Percentiles rank a stretch among this genome's conserved stretches.
Conservation (phyloP, 2,329 filamentous ascomycete genomes). For the Alternaria sp. region DNA sequence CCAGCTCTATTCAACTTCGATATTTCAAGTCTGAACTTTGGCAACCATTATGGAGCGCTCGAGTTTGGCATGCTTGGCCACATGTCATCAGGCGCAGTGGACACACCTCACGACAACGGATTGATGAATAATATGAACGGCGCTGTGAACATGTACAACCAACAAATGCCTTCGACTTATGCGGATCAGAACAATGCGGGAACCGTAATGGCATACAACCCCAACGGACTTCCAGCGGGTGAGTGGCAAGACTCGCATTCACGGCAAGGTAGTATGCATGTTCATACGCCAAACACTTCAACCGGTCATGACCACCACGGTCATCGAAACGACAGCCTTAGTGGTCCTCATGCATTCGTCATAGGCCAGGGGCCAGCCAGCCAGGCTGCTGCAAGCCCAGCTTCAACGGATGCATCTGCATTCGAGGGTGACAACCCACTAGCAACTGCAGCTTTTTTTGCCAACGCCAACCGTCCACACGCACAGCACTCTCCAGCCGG, state of each 20-base stretch:
- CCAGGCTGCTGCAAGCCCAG: slow-evolving; percentile 66
- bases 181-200: slow-evolving; percentile 33
- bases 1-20: slow-evolving; percentile 96
- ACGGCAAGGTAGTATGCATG: slow-evolving; percentile 56
- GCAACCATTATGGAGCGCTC: slow-evolving; percentile 92
- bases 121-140: slow-evolving; percentile 48
- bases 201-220: slow-evolving; percentile 45
- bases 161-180: slow-evolving; percentile 50
- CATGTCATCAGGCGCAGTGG: slow-evolving; percentile 90
- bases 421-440: slow-evolving; percentile 58
- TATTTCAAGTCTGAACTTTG: slow-evolving; percentile 91
- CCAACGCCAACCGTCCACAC: slow-evolving; percentile 44
- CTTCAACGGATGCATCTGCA: slow-evolving; percentile 52
- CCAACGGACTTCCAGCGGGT: slow-evolving; percentile 36
- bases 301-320: slow-evolving; percentile 47
- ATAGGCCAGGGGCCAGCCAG: slow-evolving; percentile 66
- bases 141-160: slow-evolving; percentile 49
- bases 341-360: slow-evolving; percentile 65
- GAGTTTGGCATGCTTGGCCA: slow-evolving; percentile 97
- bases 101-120: slow-evolving; percentile 71
- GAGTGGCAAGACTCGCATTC: slow-evolving; percentile 53
- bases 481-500: slow-evolving; percentile 41
- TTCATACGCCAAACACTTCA: slow-evolving; percentile 55
- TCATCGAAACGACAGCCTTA: slow-evolving; percentile 46
- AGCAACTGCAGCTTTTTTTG: slow-evolving; percentile 48